Percentiles rank a stretch among this genome's conserved stretches.
These are phyloP conservation scores for Closterium sp. DNA, from an alignment of 139 green algal genomes.

Conservation along the genomic window DNA sequence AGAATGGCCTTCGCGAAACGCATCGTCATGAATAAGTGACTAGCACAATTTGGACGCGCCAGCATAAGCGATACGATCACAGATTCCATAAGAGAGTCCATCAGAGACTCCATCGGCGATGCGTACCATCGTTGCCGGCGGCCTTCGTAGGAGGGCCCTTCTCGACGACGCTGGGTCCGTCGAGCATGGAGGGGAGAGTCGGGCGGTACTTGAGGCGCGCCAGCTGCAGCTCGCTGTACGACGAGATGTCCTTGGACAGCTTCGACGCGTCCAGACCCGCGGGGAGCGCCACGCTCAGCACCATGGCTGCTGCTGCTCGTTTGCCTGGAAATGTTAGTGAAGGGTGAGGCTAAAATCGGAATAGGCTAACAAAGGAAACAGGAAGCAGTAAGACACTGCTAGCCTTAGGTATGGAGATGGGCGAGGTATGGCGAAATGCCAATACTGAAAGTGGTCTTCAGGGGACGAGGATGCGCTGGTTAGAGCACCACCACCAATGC, in stretches of 20 bases:
- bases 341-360: too few relatives aligned
- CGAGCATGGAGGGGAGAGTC: conserved; percentile 13
- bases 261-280: neutral
- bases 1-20: neutral
- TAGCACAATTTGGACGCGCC: neutral
- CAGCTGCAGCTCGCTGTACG: conserved; percentile 40
- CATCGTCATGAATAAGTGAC: neutral
- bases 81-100: neutral
- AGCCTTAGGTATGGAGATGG: too few relatives aligned
- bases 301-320: neutral
- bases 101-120: neutral
- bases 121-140: conserved; percentile 33
- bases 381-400: neutral
- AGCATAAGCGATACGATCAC: neutral
- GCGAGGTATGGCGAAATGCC: neutral
- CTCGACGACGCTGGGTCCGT: neutral
- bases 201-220: conserved; percentile 29
- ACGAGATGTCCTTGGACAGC: conserved; percentile 26
- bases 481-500: too few relatives aligned
- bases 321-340: too few relatives aligned
- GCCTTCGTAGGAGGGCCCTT: conserved; percentile 27
- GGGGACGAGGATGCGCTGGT: too few relatives aligned
- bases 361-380: too few relatives aligned
- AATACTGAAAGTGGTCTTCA: neutral
- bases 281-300: neutral